These are phyloP conservation scores for Gentiana macrophylla DNA, from an alignment of 257 asterid species.

Conservation along the genomic window DNA sequence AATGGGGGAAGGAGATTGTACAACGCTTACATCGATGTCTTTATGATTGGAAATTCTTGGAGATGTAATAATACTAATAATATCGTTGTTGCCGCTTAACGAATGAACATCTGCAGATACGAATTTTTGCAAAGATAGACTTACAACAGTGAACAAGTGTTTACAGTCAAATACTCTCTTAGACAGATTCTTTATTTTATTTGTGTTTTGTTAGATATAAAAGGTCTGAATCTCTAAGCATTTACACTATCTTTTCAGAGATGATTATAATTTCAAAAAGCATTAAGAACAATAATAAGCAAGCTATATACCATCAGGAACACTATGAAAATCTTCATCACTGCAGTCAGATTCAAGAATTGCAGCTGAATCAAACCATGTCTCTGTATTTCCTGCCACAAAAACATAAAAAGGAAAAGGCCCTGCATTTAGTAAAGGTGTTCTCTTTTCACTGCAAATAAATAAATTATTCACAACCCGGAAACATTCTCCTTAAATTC, in stretches of 20 bases:
- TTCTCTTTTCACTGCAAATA: not conserved
- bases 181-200: too few relatives aligned
- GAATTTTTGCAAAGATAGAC: too few relatives aligned
- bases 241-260: too few relatives aligned
- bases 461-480: too few relatives aligned
- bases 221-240: too few relatives aligned
- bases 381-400: slow-evolving; percentile 55
- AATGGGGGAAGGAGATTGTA: slow-evolving; percentile 14
- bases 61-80: slow-evolving; percentile 16
- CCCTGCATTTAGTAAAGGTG: not conserved
- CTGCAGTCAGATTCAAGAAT: slow-evolving; percentile 79
- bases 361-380: slow-evolving; percentile 81
- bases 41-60: slow-evolving; percentile 15
- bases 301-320: slow-evolving; percentile 61
- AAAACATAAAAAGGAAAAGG: not conserved
- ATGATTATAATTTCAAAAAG: too few relatives aligned
- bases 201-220: too few relatives aligned
- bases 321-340: slow-evolving; percentile 85
- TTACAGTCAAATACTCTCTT: too few relatives aligned
- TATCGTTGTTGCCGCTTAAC: slow-evolving; percentile 38
- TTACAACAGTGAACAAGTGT: too few relatives aligned
- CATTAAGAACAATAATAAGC: too few relatives aligned
- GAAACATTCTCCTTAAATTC: too few relatives aligned
- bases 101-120: slow-evolving; percentile 43
- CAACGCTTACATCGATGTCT: slow-evolving; percentile 22